Evolutionary conservation across 2,329 filamentous ascomycete genomes (phyloP).

Genomic region (Paracorniculantispora psalliotae): DNA sequence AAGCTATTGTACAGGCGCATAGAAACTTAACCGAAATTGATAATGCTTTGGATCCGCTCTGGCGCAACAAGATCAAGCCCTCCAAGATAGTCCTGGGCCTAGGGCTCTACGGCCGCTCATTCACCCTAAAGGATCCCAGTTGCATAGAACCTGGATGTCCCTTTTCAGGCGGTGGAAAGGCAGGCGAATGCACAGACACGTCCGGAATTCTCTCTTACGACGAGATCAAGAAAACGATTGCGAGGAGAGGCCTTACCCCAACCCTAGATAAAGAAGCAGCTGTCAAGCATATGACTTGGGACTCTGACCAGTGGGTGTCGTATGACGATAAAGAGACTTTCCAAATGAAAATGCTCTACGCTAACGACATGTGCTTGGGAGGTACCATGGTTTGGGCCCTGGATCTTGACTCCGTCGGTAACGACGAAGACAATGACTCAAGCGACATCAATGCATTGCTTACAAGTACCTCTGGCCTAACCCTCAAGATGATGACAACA

Average conservation of each 20-base stretch:
- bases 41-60: no score
- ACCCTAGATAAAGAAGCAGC: neutral
- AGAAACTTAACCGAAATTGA: no score
- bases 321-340: neutral
- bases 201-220: neutral
- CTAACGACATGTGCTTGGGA: neutral
- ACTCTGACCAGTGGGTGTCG: neutral
- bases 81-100: no score
- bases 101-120: no score
- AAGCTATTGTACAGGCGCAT: no score
- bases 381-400: neutral
- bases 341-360: neutral
- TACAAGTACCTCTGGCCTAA: no score
- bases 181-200: neutral
- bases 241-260: neutral
- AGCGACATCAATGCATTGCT: no score
- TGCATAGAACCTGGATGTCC: neutral
- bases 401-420: no score
- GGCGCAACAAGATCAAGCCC: no score
- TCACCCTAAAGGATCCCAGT: no score
- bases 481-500: no score
- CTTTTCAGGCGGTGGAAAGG: neutral
- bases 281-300: neutral
- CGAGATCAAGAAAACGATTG: neutral
- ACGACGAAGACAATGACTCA: no score